Evolutionary conservation across 2,329 filamentous ascomycete genomes (phyloP).

Genomic region (Cladophialophora yegresii): DNA sequence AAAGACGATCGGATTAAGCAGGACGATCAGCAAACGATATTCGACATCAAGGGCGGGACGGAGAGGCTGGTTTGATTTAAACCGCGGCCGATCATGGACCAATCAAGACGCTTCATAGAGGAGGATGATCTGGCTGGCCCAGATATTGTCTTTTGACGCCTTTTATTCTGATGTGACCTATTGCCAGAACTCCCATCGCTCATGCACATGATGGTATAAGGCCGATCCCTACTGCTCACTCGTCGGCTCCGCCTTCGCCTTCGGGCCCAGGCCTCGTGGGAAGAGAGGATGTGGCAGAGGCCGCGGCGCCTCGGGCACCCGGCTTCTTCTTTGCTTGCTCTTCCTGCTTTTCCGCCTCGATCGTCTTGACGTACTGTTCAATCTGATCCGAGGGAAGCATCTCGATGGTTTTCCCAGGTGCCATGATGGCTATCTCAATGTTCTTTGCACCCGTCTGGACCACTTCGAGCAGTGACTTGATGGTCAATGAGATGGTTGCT

Average conservation of each 20-base stretch:
- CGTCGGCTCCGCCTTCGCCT: conserved; percentile 40
- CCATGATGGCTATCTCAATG: conserved; percentile 99
- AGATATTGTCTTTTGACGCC: background rate
- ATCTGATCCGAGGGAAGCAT: conserved; percentile 95
- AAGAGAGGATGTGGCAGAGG: conserved; percentile 64
- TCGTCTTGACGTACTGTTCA: conserved; percentile 95
- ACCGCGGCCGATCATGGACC: background rate
- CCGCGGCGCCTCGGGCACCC: conserved; percentile 52
- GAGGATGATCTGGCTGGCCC: background rate
- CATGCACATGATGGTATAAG: conserved; percentile 29
- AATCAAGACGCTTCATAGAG: background rate
- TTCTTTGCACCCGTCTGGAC: conserved; percentile 99
- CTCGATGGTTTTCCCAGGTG: conserved; percentile 85
- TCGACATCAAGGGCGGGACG: conserved; percentile 73
- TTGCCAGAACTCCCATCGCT: conserved; percentile 34
- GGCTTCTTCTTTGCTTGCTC: conserved; percentile 97
- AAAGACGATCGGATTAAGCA: conserved; percentile 78
- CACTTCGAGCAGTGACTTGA: conserved; percentile 97
- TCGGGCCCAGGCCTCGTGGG: conserved; percentile 60
- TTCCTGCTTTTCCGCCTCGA: conserved; percentile 99
- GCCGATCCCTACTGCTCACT: conserved; percentile 15
- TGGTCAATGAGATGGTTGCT: conserved; percentile 91
- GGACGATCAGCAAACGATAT: conserved; percentile 65
- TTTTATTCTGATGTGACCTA: conserved; percentile 19
- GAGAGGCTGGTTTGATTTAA: conserved; percentile 69